These are phyloP conservation scores for Cercospora sesami DNA, from an alignment of 2,329 filamentous ascomycete species.

Conservation along the genomic window DNA sequence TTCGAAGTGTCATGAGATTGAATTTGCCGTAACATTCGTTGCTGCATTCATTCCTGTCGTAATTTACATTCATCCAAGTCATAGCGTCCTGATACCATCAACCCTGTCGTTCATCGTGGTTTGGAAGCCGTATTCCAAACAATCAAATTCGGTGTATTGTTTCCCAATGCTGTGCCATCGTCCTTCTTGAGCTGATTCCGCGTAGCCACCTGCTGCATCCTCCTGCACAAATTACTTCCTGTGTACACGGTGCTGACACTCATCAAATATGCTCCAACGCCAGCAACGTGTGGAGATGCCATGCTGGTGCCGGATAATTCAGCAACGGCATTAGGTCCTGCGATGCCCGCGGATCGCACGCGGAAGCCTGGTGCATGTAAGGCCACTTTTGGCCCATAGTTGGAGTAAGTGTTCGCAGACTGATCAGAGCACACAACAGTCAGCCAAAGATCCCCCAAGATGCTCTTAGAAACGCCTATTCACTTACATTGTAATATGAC, in stretches of 20 bases:
- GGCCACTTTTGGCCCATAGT: conserved; percentile 42
- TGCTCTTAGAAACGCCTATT: neutral
- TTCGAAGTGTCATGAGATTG: too few relatives aligned
- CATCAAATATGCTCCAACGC: conserved; percentile 24
- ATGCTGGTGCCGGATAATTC: conserved; percentile 51
- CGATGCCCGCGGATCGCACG: conserved; percentile 51
- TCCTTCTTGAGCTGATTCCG: conserved; percentile 5
- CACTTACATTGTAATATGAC: conserved; percentile 31
- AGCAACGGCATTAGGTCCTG: conserved; percentile 45
- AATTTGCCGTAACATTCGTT: neutral
- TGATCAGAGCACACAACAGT: neutral
- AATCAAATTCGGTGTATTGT: conserved; percentile 7
- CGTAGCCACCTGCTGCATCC: conserved; percentile 4
- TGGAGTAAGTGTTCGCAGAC: conserved; percentile 40
- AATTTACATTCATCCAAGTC: neutral
- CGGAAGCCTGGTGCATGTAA: conserved; percentile 51
- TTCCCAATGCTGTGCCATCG: neutral
- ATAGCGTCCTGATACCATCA: neutral
- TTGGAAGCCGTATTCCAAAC: neutral
- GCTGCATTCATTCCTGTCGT: neutral
- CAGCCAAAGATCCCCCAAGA: neutral
- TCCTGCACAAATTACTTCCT: neutral
- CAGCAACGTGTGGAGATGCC: conserved; percentile 36
- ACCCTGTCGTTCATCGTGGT: neutral
- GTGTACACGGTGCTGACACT: neutral